A percentile compares a stretch with the other conserved stretches of the same genome.
phyloP scores from a whole-genome alignment of 164 flowering plant species.

The Umbilicus rupestris region DNA sequence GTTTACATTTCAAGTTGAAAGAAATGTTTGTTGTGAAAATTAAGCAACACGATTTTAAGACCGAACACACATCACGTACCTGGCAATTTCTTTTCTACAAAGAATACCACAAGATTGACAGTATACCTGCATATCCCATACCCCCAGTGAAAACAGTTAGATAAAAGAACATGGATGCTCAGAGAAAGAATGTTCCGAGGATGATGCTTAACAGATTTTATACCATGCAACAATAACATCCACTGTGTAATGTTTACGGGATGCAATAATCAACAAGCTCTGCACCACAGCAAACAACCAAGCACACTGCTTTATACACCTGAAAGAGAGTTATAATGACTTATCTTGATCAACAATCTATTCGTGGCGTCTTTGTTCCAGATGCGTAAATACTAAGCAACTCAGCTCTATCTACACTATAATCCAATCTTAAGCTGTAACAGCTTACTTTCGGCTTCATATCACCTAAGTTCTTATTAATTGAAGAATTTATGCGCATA shows the following conservation, averaged over 20 bases:
- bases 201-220: constrained; percentile 6
- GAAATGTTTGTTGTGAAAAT: not conserved
- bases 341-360: no score
- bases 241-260: constrained; percentile 79
- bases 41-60: constrained; percentile 18
- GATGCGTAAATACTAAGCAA: no score
- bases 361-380: no score
- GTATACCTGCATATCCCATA: constrained; percentile 69
- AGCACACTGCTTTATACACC: constrained; percentile 65
- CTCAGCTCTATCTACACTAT: no score
- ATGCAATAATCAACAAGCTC: constrained; percentile 83
- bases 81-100: constrained; percentile 67
- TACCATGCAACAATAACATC: constrained; percentile 40
- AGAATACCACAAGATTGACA: constrained; percentile 82
- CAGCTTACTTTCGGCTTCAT: no score
- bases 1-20: not conserved
- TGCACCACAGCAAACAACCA: constrained; percentile 67
- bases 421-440: no score
- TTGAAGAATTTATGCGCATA: not conserved
- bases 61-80: constrained; percentile 41
- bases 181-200: not conserved
- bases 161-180: not conserved
- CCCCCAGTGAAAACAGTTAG: not conserved
- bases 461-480: no score
- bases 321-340: constrained; percentile 21